A percentile compares a stretch with the other conserved stretches of the same genome.
Conservation (phyloP, 2,329 filamentous ascomycete genomes). For the Ascochyta fabae region DNA sequence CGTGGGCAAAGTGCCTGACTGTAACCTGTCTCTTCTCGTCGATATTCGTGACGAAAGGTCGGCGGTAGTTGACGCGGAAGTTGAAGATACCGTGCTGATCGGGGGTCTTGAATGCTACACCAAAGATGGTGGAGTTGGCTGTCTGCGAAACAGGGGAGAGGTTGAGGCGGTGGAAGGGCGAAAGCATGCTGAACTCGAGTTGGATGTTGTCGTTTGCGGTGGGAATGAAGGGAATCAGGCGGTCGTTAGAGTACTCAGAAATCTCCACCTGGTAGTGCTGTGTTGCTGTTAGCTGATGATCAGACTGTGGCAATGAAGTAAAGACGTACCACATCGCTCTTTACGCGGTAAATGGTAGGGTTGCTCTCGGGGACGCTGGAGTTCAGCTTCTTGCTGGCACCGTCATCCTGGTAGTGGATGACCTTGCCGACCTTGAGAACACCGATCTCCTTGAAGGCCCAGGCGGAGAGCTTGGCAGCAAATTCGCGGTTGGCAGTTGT, state of each 20-base stretch:
- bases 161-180: slow-evolving; percentile 89
- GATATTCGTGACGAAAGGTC: slow-evolving; percentile 85
- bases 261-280: slow-evolving; percentile 87
- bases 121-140: slow-evolving; percentile 74
- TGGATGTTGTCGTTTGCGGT: slow-evolving; percentile 77
- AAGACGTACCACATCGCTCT: slow-evolving; percentile 88
- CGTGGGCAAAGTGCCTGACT: slow-evolving; percentile 93
- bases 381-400: slow-evolving; percentile 58
- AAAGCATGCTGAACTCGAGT: slow-evolving; percentile 98
- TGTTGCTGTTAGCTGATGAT: slow-evolving; percentile 18
- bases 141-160: slow-evolving; percentile 66
- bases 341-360: slow-evolving; percentile 90
- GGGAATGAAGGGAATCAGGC: slow-evolving; percentile 75
- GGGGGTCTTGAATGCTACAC: slow-evolving; percentile 78
- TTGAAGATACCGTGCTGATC: slow-evolving; percentile 99
- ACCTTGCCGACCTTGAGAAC: slow-evolving; percentile 84
- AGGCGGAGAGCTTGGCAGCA: slow-evolving; percentile 82
- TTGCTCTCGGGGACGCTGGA: slow-evolving; percentile 63
- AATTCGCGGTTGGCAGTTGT: slow-evolving; percentile 84
- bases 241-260: slow-evolving; percentile 80
- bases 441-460: slow-evolving; percentile 94
- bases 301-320: not conserved
- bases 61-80: slow-evolving; percentile 96
- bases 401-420: slow-evolving; percentile 71
- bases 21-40: slow-evolving; percentile 96